A percentile compares a stretch with the other conserved stretches of the same genome.
These are phyloP conservation scores for Monilinia aucupariae DNA, from an alignment of 2,329 filamentous ascomycete species.

Conservation along the genomic window DNA sequence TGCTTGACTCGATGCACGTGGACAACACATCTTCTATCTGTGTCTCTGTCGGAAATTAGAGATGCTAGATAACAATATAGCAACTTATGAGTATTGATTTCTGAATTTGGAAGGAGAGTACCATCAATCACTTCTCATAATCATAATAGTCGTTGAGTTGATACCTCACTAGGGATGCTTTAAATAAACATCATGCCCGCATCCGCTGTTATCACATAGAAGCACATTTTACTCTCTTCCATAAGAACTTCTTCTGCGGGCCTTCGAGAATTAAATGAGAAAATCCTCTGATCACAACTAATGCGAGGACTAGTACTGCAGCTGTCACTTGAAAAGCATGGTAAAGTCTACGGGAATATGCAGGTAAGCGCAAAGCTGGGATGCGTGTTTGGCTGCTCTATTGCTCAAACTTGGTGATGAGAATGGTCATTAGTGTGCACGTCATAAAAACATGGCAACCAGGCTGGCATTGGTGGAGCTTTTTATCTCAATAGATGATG, in stretches of 20 bases:
- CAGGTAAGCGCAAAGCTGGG: slow-evolving; percentile 30
- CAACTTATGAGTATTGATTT: slow-evolving; percentile 10
- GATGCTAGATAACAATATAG: neutral
- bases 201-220: slow-evolving; percentile 29
- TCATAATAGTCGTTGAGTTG: neutral
- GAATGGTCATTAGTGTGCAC: slow-evolving; percentile 16
- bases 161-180: neutral
- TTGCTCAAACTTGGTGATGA: slow-evolving; percentile 15
- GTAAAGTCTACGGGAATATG: slow-evolving; percentile 27
- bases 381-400: slow-evolving; percentile 21
- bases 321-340: slow-evolving; percentile 38
- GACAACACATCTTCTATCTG: slow-evolving; percentile 30
- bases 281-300: slow-evolving; percentile 32
- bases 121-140: slow-evolving; percentile 14
- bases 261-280: slow-evolving; percentile 40
- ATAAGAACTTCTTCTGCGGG: slow-evolving; percentile 34
- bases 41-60: slow-evolving; percentile 14
- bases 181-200: slow-evolving; percentile 26
- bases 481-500: slow-evolving; percentile 6
- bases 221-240: slow-evolving; percentile 21
- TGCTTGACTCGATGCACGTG: slow-evolving; percentile 54
- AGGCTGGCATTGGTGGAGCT: slow-evolving; percentile 10
- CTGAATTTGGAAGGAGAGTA: slow-evolving; percentile 14
- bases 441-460: slow-evolving; percentile 17
- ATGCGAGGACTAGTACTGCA: slow-evolving; percentile 36